phyloP scores from a whole-genome alignment of 164 flowering plant species.

The Cinnamomum micranthum region DNA sequence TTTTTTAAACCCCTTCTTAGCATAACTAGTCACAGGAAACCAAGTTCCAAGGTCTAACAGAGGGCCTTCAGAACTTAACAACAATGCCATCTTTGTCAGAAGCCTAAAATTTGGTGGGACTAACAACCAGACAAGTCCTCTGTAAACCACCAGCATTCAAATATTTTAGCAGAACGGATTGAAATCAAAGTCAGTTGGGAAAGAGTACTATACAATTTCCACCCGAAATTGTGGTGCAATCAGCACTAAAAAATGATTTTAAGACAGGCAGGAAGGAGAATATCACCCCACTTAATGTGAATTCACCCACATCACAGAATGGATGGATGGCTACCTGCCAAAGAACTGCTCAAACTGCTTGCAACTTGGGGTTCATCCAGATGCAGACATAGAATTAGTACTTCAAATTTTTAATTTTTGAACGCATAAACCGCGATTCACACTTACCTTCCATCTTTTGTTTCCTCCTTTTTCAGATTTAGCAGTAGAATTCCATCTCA shows the following conservation, averaged over 20 bases:
- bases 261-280: background rate
- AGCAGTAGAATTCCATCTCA: constrained; percentile 75
- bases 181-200: no score
- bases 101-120: no score
- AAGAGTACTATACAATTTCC: background rate
- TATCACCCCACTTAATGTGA: background rate
- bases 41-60: no score
- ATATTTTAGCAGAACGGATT: background rate
- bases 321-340: background rate
- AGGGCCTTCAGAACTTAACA: no score
- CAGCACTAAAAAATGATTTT: background rate
- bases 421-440: background rate
- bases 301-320: background rate
- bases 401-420: no score
- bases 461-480: constrained; percentile 60
- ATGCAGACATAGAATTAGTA: background rate
- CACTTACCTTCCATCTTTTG: constrained; percentile 56
- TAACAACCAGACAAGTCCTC: no score
- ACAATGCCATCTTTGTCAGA: no score
- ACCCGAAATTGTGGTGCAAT: background rate
- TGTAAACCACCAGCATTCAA: no score
- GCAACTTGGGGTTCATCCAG: background rate
- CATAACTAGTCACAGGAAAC: no score
- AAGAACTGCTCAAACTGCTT: background rate
- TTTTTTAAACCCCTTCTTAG: no score